Percentiles rank a stretch among this genome's conserved stretches.
These are phyloP conservation scores for Daldinia bambusicola DNA, from an alignment of 495 filamentous ascomycete genomes.

Conservation along the genomic window DNA sequence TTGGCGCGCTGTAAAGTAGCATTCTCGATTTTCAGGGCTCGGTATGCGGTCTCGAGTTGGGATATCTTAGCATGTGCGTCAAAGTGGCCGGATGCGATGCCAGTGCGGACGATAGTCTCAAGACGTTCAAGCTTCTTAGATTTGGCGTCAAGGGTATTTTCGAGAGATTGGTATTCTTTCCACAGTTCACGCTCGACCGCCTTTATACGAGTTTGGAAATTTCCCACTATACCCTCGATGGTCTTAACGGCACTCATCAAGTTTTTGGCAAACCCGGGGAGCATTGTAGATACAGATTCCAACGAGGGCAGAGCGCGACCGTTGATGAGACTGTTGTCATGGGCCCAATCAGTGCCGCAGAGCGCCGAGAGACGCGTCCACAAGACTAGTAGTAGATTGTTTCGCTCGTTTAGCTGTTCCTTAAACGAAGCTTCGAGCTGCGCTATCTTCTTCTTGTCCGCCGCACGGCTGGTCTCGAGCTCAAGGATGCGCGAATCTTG, in stretches of 20 bases:
- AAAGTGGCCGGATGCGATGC: conserved; percentile 57
- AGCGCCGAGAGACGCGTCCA: conserved; percentile 89
- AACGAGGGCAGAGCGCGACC: conserved; percentile 81
- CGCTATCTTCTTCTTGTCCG: conserved; percentile 78
- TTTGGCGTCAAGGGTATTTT: conserved; percentile 79
- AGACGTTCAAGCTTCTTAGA: conserved; percentile 89
- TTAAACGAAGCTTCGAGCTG: conserved; percentile 80
- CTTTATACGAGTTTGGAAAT: conserved; percentile 82
- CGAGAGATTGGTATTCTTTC: conserved; percentile 89
- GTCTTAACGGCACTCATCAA: conserved; percentile 86
- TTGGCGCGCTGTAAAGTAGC: conserved; percentile 71
- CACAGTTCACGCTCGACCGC: conserved; percentile 86
- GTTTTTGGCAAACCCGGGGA: conserved; percentile 89
- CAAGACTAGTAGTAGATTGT: conserved; percentile 81
- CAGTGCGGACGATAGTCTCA: conserved; percentile 74
- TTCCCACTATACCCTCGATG: conserved; percentile 81
- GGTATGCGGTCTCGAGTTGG: conserved; percentile 81
- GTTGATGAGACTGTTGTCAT: conserved; percentile 88
- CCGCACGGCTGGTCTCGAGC: conserved; percentile 76
- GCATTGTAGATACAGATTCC: conserved; percentile 80
- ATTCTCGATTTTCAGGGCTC: conserved; percentile 84
- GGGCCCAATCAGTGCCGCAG: conserved; percentile 91
- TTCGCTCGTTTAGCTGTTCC: conserved; percentile 89
- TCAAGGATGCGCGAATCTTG: conserved; percentile 86
- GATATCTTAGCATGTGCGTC: conserved; percentile 67